Percentiles rank a stretch among this genome's conserved stretches.
phyloP scores from a whole-genome alignment of 305 asterid species.

The Fraxinus floribunda region DNA sequence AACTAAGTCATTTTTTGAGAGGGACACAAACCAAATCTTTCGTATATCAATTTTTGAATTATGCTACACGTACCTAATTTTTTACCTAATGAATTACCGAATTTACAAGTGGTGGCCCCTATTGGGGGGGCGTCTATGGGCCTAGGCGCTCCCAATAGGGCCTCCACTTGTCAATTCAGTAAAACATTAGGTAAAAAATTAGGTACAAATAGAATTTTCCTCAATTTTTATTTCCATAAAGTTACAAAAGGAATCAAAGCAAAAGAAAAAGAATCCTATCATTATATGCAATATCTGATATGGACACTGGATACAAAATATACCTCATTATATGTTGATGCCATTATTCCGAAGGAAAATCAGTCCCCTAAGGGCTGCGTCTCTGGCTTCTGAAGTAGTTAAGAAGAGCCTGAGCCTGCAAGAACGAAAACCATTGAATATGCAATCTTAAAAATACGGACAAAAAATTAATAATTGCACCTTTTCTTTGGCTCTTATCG shows the following conservation, averaged over 20 bases:
- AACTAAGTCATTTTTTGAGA: neutral
- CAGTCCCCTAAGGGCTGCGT: conserved; percentile 68
- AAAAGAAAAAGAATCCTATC: conserved; percentile 22
- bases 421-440: conserved; percentile 7
- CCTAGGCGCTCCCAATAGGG: too few relatives aligned
- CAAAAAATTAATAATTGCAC: conserved; percentile 28
- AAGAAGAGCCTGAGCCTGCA: conserved; percentile 85
- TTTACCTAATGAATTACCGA: too few relatives aligned
- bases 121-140: too few relatives aligned
- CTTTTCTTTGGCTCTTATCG: conserved; percentile 86
- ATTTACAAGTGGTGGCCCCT: too few relatives aligned
- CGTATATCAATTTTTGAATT: conserved; percentile 11
- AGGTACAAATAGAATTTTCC: too few relatives aligned
- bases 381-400: conserved; percentile 78
- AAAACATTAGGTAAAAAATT: too few relatives aligned
- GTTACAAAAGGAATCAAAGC: neutral
- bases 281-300: conserved; percentile 42
- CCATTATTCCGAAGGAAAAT: conserved; percentile 30
- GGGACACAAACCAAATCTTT: neutral
- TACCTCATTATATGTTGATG: conserved; percentile 30
- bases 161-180: too few relatives aligned
- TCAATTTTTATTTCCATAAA: conserved; percentile 18
- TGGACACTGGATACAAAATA: conserved; percentile 44
- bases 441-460: neutral
- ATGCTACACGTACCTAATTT: too few relatives aligned